These are phyloP conservation scores for Podospora comata DNA, from an alignment of 495 filamentous ascomycete species.

Conservation along the genomic window DNA sequence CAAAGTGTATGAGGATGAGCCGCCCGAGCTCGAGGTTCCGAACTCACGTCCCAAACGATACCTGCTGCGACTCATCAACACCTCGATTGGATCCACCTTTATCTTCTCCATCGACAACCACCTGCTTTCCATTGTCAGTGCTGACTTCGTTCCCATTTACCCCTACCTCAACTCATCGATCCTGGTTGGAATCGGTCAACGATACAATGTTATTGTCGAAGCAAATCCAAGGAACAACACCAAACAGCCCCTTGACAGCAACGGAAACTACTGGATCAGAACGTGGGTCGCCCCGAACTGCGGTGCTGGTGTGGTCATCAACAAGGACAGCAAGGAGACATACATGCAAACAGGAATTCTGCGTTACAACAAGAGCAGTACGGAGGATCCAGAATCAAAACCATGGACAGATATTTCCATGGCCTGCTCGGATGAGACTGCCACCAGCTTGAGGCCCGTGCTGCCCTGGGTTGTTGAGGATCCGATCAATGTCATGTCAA, in stretches of 20 bases:
- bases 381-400: constrained; percentile 30
- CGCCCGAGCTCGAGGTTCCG: constrained; percentile 30
- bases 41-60: constrained; percentile 40
- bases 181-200: constrained; percentile 63
- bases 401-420: constrained; percentile 17
- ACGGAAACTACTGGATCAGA: constrained; percentile 57
- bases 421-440: constrained; percentile 21
- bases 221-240: constrained; percentile 39
- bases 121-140: constrained; percentile 51
- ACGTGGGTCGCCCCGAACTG: constrained; percentile 27
- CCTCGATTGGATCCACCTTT: constrained; percentile 49
- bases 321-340: constrained; percentile 2
- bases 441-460: constrained; percentile 24
- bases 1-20: constrained; percentile 12
- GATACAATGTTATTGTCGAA: constrained; percentile 66
- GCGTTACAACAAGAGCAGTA: constrained; percentile 24
- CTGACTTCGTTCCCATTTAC: constrained; percentile 51
- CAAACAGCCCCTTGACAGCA: constrained; percentile 28
- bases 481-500: constrained; percentile 15
- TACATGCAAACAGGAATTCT: constrained; percentile 39
- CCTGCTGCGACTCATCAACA: constrained; percentile 57
- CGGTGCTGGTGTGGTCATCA: constrained; percentile 31
- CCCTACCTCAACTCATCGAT: constrained; percentile 45
- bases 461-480: constrained; percentile 22
- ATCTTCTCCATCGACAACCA: constrained; percentile 53